Base-by-base conservation (phyloP, 2,329 filamentous ascomycete genomes). In the Fonsecaea pugnacius region DNA sequence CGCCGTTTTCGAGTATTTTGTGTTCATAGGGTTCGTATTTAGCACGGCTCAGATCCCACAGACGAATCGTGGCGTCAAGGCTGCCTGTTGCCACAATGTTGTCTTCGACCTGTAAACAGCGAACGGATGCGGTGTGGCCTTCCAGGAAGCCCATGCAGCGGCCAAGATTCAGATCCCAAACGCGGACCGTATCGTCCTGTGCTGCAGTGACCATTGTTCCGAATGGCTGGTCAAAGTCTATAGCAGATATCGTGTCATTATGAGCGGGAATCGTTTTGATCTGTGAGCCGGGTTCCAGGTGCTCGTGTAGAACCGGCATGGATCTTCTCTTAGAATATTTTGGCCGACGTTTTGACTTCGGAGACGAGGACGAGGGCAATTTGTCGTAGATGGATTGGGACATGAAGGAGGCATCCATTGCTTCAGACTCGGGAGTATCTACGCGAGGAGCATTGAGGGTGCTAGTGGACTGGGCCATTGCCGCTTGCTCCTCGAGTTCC, bases 181-280 rank as follows among this genome's bases (percentile, higher is more conserved):
- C 95, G 67, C 91, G 87, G 50, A 99, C 90, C 0, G 92, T 93
- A 76, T 99, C 95, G 75, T 99, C 95, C 72, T 97, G 81, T 9
- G 93, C 91, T 9, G 95, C 90, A 7, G 92, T 94, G 5, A 98
- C 92, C 86, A 98, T 87, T 21, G 92, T 96, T 16, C 95, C 95
- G 76, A 98, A 98, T 0, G 95, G 95, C n/a, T 90, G 90, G 75
- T 99, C 95, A 76, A 99, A 99, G 78, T 98, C 95, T 66, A 99
- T 77, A 7, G 94, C 90, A 0, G 93, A 96, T 67, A 99, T 90
- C 63, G 85, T 86, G 75, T 99, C 95, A 58, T 87, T 88, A 76
- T 99, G 95, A 1, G 94, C 92, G 70, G 91, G 89, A 62, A 98
- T 85, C 75, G 97, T 91, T 70, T 90, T 90, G 72, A 99, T 96